Percentiles rank a stretch among this genome's conserved stretches.
These are phyloP conservation scores for Umbelopsis vinacea DNA, from an alignment of 192 early-diverging fungal genomes.

Conservation along the genomic window DNA sequence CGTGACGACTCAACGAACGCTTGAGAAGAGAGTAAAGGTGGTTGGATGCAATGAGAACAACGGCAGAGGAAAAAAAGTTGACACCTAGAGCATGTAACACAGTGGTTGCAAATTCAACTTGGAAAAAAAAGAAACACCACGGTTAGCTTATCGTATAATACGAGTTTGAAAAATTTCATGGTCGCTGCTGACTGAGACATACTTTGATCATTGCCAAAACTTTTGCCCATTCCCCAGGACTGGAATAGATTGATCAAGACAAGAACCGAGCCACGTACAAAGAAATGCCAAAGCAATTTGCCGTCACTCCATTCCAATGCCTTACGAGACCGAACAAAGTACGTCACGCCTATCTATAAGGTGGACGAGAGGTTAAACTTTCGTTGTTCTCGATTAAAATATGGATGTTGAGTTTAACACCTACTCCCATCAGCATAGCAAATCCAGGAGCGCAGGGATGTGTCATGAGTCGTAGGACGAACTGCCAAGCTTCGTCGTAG, in stretches of 20 bases:
- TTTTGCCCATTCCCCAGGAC: neutral
- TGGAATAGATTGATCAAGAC: constrained; percentile 11
- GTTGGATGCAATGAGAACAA: constrained; percentile 14
- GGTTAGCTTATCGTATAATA: too few relatives aligned
- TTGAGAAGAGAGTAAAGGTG: neutral
- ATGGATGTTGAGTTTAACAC: neutral
- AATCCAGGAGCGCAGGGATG: constrained; percentile 24
- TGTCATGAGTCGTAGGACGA: constrained; percentile 16
- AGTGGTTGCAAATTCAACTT: constrained; percentile 12
- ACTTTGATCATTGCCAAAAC: neutral
- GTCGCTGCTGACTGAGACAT: too few relatives aligned
- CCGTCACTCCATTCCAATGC: constrained; percentile 21
- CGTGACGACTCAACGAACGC: neutral
- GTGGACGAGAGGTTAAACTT: neutral
- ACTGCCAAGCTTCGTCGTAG: constrained; percentile 1
- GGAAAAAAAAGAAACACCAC: neutral
- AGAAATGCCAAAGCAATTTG: constrained; percentile 20
- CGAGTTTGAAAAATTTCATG: too few relatives aligned
- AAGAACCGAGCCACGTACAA: constrained; percentile 13
- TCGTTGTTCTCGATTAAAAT: neutral
- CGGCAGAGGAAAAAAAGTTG: constrained; percentile 25
- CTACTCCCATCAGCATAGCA: constrained; percentile 15
- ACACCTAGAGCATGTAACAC: constrained; percentile 19
- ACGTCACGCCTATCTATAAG: constrained; percentile 7
- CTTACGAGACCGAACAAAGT: constrained; percentile 28